Evolutionary conservation across 2,329 filamentous ascomycete species (phyloP).

Genomic region (Arthrobotrys iridis): DNA sequence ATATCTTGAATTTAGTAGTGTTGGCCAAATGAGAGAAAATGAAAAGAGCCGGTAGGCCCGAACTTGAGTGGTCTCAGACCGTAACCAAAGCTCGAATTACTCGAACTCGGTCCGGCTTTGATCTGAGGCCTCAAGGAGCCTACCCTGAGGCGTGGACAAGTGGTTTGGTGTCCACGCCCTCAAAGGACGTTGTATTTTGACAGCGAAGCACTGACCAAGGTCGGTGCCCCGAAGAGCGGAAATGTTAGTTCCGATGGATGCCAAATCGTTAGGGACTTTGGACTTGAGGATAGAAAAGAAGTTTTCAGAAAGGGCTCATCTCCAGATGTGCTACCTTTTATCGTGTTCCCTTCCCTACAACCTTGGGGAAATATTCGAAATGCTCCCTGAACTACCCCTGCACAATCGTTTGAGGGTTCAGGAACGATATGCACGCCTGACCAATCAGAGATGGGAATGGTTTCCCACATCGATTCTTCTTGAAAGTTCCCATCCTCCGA

Average conservation of each 20-base stretch:
- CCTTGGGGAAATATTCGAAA: no score
- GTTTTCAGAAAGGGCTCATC: not conserved
- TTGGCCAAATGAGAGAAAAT: not conserved
- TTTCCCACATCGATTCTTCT: not conserved
- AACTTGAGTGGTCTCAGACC: not conserved
- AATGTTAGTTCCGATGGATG: no score
- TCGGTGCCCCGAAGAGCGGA: not conserved
- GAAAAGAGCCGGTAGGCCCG: not conserved
- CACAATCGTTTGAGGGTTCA: not conserved
- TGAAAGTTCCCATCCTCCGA: not conserved
- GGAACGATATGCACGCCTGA: conserved; percentile 4
- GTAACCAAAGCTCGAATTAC: not conserved
- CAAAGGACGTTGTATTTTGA: not conserved
- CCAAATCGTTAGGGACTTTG: not conserved
- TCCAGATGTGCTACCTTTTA: not conserved
- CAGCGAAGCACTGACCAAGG: not conserved
- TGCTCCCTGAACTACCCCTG: not conserved
- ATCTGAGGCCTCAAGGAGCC: not conserved
- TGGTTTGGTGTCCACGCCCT: conserved; percentile 3
- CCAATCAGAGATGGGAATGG: not conserved
- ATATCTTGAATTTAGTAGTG: conserved; percentile 2
- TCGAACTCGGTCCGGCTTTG: not conserved
- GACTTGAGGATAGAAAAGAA: not conserved
- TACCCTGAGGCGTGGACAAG: not conserved
- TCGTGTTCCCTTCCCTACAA: no score